These are phyloP conservation scores for Leccinum olivaceopallidum DNA, from an alignment of 768 basidiomycete species.

Conservation along the genomic window DNA sequence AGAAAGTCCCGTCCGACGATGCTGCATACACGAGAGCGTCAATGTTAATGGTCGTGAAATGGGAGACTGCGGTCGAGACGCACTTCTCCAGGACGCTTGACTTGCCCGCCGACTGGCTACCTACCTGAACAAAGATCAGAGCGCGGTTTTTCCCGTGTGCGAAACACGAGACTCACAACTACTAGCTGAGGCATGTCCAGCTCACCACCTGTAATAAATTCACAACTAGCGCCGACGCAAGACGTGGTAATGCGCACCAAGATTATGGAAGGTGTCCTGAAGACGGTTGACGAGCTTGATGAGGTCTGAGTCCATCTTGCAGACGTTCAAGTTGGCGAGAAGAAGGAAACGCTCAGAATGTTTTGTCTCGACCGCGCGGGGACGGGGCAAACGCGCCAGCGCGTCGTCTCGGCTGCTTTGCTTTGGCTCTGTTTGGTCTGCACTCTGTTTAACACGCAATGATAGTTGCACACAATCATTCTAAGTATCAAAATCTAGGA, in stretches of 20 bases:
- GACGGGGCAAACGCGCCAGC: constrained; percentile 19
- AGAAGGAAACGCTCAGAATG: not conserved
- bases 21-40: constrained; percentile 38
- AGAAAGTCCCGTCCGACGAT: constrained; percentile 95
- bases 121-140: constrained; percentile 57
- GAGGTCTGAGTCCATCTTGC: constrained; percentile 86
- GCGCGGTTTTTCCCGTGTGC: not conserved
- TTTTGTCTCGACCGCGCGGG: constrained; percentile 16
- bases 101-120: constrained; percentile 96
- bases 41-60: constrained; percentile 1
- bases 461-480: constrained; percentile 6
- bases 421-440: constrained; percentile 30
- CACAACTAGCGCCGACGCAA: constrained; percentile 9
- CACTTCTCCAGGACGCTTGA: constrained; percentile 96
- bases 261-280: constrained; percentile 88
- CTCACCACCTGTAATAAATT: constrained; percentile 64
- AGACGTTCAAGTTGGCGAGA: constrained; percentile 6
- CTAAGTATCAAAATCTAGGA: constrained; percentile 29
- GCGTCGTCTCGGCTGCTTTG: constrained; percentile 34
- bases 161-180: constrained; percentile 57
- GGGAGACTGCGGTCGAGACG: constrained; percentile 31
- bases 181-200: constrained; percentile 91
- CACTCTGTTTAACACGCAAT: not conserved
- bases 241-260: constrained; percentile 53
- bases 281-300: constrained; percentile 95